phyloP scores from a whole-genome alignment of 441 rosid species.

The Manihot esculenta region DNA sequence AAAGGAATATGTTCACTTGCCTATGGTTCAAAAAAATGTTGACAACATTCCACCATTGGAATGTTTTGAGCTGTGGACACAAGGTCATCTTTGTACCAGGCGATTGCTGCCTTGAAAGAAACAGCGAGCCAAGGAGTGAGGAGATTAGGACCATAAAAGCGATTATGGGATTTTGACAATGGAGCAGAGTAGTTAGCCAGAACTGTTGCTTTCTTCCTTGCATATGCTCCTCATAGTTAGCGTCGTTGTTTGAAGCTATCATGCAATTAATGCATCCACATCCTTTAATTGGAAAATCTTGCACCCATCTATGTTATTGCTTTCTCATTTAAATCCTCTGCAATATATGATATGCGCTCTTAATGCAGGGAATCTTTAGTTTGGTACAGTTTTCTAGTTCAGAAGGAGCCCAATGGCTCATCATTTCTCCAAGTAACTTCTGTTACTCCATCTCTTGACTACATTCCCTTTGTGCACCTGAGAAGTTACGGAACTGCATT shows the following conservation, averaged over 20 bases:
- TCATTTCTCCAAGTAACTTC: slow-evolving; percentile 19
- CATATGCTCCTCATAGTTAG: neutral
- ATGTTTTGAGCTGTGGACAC: neutral
- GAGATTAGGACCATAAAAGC: neutral
- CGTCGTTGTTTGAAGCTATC: neutral
- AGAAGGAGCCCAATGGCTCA: slow-evolving; percentile 14
- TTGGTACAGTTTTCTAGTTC: slow-evolving; percentile 23
- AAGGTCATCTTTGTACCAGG: neutral
- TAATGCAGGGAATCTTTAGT: slow-evolving; percentile 35
- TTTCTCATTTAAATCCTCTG: neutral
- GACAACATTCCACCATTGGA: neutral
- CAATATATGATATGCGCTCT: neutral
- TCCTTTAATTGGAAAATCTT: neutral
- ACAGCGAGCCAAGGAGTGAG: neutral
- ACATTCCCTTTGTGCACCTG: slow-evolving; percentile 10
- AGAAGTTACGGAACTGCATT: slow-evolving; percentile 25
- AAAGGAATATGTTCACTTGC: slow-evolving; percentile 5
- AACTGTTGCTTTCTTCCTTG: neutral
- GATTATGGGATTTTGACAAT: neutral
- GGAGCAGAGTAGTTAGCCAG: neutral
- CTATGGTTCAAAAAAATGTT: neutral
- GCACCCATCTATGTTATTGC: neutral
- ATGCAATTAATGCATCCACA: neutral
- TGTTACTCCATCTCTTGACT: slow-evolving; percentile 15
- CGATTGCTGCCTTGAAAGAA: neutral